phyloP scores from a whole-genome alignment of 371 early-diverging fungal genomes.

The Syncephalis fuscata region DNA sequence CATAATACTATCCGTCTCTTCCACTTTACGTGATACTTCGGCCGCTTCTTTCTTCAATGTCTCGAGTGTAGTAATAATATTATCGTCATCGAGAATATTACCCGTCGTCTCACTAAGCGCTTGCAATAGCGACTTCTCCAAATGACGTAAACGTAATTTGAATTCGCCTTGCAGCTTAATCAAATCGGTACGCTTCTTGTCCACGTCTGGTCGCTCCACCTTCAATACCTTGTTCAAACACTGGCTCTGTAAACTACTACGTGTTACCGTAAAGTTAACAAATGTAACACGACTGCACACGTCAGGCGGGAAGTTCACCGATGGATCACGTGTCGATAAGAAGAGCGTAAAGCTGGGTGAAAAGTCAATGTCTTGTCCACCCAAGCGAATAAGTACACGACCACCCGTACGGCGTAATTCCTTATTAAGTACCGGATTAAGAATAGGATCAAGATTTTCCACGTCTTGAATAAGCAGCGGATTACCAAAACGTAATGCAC shows the following conservation, averaged over 20 bases:
- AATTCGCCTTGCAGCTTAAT: slow-evolving; percentile 94
- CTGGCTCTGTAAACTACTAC: slow-evolving; percentile 88
- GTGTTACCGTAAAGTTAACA: slow-evolving; percentile 96
- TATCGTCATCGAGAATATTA: slow-evolving; percentile 94
- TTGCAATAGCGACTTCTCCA: slow-evolving; percentile 86
- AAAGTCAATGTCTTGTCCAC: slow-evolving; percentile 95
- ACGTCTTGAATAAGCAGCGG: slow-evolving; percentile 94
- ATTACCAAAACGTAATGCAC: slow-evolving; percentile 95
- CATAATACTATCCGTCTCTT: slow-evolving; percentile 89
- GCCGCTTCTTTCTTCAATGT: slow-evolving; percentile 89
- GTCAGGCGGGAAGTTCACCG: slow-evolving; percentile 86
- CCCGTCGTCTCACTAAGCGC: slow-evolving; percentile 90
- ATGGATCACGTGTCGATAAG: slow-evolving; percentile 86
- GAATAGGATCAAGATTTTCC: slow-evolving; percentile 91
- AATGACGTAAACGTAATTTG: slow-evolving; percentile 74
- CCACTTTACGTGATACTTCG: slow-evolving; percentile 81
- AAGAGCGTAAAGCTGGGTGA: slow-evolving; percentile 93
- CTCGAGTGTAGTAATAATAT: slow-evolving; percentile 86
- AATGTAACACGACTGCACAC: slow-evolving; percentile 94
- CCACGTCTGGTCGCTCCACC: slow-evolving; percentile 90
- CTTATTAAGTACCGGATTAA: slow-evolving; percentile 93
- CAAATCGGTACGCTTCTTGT: slow-evolving; percentile 78
- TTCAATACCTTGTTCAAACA: slow-evolving; percentile 90
- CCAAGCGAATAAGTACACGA: slow-evolving; percentile 88
- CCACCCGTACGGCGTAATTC: slow-evolving; percentile 94